phyloP scores from a whole-genome alignment of 768 basidiomycete species.

The Mycena albidolilacea region DNA sequence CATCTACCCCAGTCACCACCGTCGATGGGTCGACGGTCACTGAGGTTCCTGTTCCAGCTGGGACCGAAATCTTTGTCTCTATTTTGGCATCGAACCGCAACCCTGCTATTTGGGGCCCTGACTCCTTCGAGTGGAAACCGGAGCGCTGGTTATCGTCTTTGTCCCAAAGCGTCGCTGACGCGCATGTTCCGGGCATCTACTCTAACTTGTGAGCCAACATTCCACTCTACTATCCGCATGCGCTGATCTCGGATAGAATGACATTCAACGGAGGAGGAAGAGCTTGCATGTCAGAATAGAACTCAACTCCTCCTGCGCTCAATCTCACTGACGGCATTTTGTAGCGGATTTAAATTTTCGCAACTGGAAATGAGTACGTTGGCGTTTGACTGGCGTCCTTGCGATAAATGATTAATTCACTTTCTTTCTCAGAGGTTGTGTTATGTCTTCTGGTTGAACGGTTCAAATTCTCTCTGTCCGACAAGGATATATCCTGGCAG shows the following conservation, averaged over 20 bases:
- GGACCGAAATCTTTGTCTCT: no score
- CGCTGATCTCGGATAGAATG: constrained; percentile 44
- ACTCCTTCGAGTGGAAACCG: constrained; percentile 58
- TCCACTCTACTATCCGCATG: neutral
- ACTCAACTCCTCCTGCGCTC: neutral
- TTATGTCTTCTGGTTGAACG: constrained; percentile 27
- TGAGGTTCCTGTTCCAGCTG: no score
- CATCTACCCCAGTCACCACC: no score
- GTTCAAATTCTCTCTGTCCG: no score
- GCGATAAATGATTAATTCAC: neutral
- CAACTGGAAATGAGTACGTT: constrained; percentile 43
- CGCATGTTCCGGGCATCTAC: constrained; percentile 45
- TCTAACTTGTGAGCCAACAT: constrained; percentile 40
- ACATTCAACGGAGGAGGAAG: constrained; percentile 53
- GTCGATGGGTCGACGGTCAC: no score
- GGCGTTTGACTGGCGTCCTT: neutral
- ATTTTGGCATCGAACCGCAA: constrained; percentile 37
- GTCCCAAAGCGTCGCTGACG: constrained; percentile 44
- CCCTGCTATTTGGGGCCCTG: constrained; percentile 56
- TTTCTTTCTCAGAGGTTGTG: constrained; percentile 46
- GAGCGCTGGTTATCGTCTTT: constrained; percentile 55
- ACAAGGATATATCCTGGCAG: no score
- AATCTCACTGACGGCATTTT: neutral
- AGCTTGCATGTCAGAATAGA: constrained; percentile 51
- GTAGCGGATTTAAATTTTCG: constrained; percentile 51